Evolutionary conservation across 1,284 basidiomycete genomes (phyloP).

Genomic region (Marasmius tenuissimus): DNA sequence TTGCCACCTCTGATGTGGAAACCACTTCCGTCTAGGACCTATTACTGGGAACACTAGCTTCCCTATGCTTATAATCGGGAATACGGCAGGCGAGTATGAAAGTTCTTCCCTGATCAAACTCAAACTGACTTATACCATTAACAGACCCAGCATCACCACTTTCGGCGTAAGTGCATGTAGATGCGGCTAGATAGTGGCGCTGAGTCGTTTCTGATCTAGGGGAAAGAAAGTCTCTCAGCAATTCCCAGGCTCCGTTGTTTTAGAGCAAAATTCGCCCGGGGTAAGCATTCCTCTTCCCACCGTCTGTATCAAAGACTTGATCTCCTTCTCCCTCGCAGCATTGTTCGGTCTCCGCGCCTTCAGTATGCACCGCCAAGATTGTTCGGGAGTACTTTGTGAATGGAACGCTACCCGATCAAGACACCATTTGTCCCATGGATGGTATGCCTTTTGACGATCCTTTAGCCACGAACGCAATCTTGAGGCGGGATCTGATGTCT

Average conservation of each 20-base stretch:
- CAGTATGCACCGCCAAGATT: slow-evolving; percentile 8
- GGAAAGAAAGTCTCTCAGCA: slow-evolving; percentile 6
- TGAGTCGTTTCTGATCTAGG: background rate
- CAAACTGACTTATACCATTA: background rate
- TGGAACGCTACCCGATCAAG: slow-evolving; percentile 12
- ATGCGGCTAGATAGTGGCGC: background rate
- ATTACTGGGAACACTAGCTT: slow-evolving; percentile 14
- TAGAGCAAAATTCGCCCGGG: slow-evolving; percentile 14
- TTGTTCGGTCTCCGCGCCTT: slow-evolving; percentile 14
- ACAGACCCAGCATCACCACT: slow-evolving; percentile 10
- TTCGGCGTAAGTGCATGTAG: background rate
- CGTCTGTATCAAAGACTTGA: background rate
- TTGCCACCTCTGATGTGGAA: too few species aligned
- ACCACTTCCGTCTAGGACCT: slow-evolving; percentile 3
- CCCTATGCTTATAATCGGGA: slow-evolving; percentile 12
- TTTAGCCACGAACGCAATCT: too few species aligned
- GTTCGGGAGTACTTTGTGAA: slow-evolving; percentile 15
- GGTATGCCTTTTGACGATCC: background rate
- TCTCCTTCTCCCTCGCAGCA: slow-evolving; percentile 5
- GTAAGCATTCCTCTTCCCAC: background rate
- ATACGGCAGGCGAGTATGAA: slow-evolving; percentile 9
- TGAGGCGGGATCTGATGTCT: too few species aligned
- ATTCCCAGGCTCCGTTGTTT: slow-evolving; percentile 14
- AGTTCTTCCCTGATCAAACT: background rate
- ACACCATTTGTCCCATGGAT: slow-evolving; percentile 10